These are phyloP conservation scores for Leishmania guyanensis DNA, from an alignment of 208 protist genomes.

Conservation along the genomic window DNA sequence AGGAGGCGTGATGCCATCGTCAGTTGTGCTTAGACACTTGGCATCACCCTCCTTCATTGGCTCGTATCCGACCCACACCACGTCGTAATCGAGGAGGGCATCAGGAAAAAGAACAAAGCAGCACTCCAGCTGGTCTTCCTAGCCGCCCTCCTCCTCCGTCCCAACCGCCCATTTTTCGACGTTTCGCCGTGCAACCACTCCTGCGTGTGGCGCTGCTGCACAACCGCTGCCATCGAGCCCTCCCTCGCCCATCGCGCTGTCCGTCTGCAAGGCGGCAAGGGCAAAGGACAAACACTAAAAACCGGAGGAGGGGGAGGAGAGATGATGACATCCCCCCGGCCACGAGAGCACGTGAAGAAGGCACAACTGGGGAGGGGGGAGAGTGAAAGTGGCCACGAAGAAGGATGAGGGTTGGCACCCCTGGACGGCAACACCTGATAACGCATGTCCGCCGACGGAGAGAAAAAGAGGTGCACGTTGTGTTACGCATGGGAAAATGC, in stretches of 20 bases:
- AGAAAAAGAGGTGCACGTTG: background rate
- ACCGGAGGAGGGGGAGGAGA: background rate
- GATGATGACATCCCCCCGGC: too few relatives aligned
- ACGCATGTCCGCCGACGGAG: background rate
- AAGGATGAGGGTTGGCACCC: too few relatives aligned
- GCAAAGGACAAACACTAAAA: background rate
- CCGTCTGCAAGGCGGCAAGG: background rate
- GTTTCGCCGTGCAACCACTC: background rate
- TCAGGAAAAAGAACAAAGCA: background rate
- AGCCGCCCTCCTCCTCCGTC: background rate
- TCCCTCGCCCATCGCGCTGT: background rate
- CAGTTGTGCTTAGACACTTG: background rate
- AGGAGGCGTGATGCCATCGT: background rate
- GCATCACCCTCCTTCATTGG: background rate
- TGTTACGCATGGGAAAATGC: too few relatives aligned
- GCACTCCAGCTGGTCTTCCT: background rate
- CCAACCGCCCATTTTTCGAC: background rate
- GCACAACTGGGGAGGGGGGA: background rate
- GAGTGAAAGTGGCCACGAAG: too few relatives aligned
- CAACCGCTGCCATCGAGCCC: background rate
- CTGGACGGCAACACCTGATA: too few relatives aligned
- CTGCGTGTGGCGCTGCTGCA: too few relatives aligned
- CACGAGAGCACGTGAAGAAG: too few relatives aligned
- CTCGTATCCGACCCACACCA: background rate
- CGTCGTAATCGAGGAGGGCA: background rate